Evolutionary conservation across 805 yeast species (phyloP).

Genomic region (Barnettozyma pratensis): DNA sequence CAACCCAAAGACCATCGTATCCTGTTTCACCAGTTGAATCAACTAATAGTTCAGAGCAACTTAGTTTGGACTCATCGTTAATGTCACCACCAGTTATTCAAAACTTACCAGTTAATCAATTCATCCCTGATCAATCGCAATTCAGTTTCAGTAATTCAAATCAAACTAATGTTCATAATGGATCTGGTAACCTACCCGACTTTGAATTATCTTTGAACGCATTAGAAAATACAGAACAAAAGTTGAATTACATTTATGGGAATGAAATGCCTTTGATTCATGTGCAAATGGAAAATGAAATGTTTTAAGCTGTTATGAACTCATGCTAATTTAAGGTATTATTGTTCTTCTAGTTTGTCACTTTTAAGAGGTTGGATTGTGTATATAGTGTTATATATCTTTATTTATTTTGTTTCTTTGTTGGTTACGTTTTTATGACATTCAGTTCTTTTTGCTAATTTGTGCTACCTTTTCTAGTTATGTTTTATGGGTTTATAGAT

Average conservation of each 20-base stretch:
- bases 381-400: too few species aligned
- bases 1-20: not conserved
- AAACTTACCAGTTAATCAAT: not conserved
- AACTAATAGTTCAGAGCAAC: not conserved
- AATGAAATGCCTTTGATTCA: slow-evolving; percentile 3
- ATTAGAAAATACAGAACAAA: slow-evolving; percentile 4
- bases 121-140: not conserved
- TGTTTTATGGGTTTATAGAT: too few species aligned
- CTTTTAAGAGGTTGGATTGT: too few species aligned
- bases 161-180: too few species aligned
- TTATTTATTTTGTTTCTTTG: too few species aligned
- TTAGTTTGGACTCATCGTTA: not conserved
- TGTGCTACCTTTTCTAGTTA: too few species aligned
- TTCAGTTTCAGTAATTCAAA: not conserved
- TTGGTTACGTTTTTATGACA: too few species aligned
- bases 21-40: slow-evolving; percentile 8
- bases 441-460: too few species aligned
- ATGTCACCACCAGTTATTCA: not conserved
- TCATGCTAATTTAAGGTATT: too few species aligned
- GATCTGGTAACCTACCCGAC: not conserved
- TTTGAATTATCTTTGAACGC: slow-evolving; percentile 1
- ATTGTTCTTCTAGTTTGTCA: too few species aligned
- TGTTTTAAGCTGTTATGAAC: not conserved
- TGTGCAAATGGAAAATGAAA: not conserved
- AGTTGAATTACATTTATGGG: slow-evolving; percentile 5